Conservation (phyloP, 2,329 filamentous ascomycete species). For the Monosporascus sp. region DNA sequence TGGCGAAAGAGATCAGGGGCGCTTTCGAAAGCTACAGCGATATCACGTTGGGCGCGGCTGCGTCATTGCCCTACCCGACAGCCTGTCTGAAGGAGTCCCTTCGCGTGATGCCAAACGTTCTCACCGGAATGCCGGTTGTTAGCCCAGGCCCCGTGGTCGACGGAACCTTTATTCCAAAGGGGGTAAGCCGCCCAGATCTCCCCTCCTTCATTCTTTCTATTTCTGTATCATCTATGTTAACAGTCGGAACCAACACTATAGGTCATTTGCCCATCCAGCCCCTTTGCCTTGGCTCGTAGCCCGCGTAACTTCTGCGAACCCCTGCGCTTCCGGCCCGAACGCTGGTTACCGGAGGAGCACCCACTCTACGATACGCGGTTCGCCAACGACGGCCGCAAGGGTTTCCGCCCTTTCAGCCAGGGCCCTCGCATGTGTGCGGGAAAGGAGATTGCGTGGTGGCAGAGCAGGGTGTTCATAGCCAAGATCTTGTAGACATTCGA, state of each 20-base stretch:
- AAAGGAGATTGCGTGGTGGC: conserved; percentile 12
- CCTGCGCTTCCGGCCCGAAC: conserved; percentile 6
- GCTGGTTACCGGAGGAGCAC: conserved; percentile 11
- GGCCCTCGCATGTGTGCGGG: conserved; percentile 12
- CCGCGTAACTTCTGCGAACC: conserved; percentile 6
- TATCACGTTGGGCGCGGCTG: conserved; percentile 17
- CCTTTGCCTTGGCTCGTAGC: conserved; percentile 1
- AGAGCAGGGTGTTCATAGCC: conserved; percentile 11
- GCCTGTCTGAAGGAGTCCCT: conserved; percentile 29
- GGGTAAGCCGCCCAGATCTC: neutral
- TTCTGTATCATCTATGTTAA: neutral
- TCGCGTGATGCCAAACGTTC: conserved; percentile 24
- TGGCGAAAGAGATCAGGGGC: conserved; percentile 25
- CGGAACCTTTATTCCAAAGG: conserved; percentile 13
- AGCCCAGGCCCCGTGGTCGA: conserved; percentile 11
- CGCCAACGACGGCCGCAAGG: conserved; percentile 4
- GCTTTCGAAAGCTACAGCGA: conserved; percentile 22
- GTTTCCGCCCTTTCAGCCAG: conserved; percentile 7
- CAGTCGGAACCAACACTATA: neutral
- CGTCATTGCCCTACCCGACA: conserved; percentile 24
- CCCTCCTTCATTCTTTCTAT: too few species aligned
- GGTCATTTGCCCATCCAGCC: neutral
- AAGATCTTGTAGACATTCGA: conserved; percentile 19
- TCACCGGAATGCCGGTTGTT: conserved; percentile 9
- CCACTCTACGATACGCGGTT: conserved; percentile 4